Percentiles rank a stretch among this genome's conserved stretches.
These are phyloP conservation scores for Mortierella sp. DNA, from an alignment of 371 early-diverging fungal genomes.

Conservation along the genomic window DNA sequence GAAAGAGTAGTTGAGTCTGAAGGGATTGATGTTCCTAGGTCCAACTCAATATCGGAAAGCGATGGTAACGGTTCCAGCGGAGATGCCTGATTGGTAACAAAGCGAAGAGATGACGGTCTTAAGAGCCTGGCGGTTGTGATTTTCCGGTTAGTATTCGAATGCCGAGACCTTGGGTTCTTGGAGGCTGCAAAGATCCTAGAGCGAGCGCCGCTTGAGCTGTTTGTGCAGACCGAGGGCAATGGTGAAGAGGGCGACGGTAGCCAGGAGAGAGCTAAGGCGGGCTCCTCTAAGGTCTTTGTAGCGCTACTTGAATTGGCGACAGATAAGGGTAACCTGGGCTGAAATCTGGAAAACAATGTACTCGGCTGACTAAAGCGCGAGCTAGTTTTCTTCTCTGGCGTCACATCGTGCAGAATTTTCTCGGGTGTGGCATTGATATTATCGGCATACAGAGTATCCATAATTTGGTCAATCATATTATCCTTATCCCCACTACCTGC, in stretches of 20 bases:
- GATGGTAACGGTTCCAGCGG: not conserved
- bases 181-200: not conserved
- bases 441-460: not conserved
- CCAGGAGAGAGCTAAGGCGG: not conserved
- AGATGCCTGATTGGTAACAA: not conserved
- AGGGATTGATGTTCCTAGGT: not conserved
- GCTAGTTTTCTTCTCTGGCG: not conserved
- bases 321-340: not conserved
- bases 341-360: not conserved
- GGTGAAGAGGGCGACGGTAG: not conserved
- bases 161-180: not conserved
- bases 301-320: not conserved
- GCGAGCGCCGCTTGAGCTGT: not conserved
- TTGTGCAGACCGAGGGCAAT: not conserved
- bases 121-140: not conserved
- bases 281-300: not conserved
- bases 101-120: not conserved
- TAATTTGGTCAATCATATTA: not conserved
- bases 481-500: not conserved
- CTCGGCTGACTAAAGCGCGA: not conserved
- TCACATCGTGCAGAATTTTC: not conserved
- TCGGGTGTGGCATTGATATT: not conserved
- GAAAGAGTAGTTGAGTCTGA: not conserved
- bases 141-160: not conserved
- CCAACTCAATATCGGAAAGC: not conserved